Percentiles rank a stretch among this genome's conserved stretches.
Conservation (phyloP, 306 rosid genomes). For the Carpinus fangiana region DNA sequence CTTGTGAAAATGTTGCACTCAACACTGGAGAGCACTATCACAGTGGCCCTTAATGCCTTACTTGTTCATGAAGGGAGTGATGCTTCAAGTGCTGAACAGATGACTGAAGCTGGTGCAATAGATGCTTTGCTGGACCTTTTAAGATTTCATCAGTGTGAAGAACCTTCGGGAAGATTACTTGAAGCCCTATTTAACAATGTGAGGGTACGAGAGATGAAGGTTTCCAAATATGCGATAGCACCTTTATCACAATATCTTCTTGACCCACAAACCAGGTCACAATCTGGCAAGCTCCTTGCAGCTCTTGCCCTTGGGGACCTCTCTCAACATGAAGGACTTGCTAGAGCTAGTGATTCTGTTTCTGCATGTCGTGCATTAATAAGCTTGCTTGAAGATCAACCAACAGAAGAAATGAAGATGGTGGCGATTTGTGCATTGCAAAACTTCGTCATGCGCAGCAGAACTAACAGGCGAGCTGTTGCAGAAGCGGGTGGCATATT, state of each 20-base stretch:
- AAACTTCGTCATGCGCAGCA: conserved; percentile 94
- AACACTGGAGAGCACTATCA: conserved; percentile 70
- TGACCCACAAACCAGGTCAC: conserved; percentile 87
- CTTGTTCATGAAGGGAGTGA: conserved; percentile 74
- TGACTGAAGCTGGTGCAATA: conserved; percentile 87
- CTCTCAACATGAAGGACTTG: conserved; percentile 87
- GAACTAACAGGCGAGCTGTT: conserved; percentile 95
- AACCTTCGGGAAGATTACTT: conserved; percentile 80
- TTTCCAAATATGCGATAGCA: conserved; percentile 84
- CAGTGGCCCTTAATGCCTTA: conserved; percentile 73
- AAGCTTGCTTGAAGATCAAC: conserved; percentile 93
- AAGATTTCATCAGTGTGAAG: conserved; percentile 96
- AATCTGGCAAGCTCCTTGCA: conserved; percentile 87
- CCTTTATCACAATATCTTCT: conserved; percentile 91
- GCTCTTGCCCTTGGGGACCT: conserved; percentile 90
- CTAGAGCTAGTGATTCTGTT: conserved; percentile 80
- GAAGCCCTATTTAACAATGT: conserved; percentile 89
- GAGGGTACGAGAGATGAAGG: conserved; percentile 88
- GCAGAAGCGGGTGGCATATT: conserved; percentile 99
- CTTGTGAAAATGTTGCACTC: conserved; percentile 93
- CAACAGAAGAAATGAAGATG: conserved; percentile 93
- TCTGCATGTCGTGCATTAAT: conserved; percentile 94
- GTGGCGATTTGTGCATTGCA: conserved; percentile 95
- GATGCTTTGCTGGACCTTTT: conserved; percentile 81
- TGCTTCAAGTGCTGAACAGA: conserved; percentile 81